Evolutionary conservation across 148 eudicot species (phyloP).

Genomic region (Vaccinium corymbosum): DNA sequence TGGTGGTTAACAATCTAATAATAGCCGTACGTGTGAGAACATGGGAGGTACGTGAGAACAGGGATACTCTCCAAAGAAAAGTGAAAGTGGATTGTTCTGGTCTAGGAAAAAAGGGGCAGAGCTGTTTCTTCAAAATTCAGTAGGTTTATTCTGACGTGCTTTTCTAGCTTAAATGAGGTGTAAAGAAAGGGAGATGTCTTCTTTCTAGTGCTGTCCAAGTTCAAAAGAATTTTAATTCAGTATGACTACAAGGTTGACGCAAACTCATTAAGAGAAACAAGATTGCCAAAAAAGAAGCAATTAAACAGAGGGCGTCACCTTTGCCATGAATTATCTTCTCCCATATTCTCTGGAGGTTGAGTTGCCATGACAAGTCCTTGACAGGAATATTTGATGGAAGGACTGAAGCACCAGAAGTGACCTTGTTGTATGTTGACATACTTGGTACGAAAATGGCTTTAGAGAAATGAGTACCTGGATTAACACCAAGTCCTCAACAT

Average conservation of each 20-base stretch:
- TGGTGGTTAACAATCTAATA: neutral
- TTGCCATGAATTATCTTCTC: conserved; percentile 56
- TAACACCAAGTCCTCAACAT: conserved; percentile 9
- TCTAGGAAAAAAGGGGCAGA: neutral
- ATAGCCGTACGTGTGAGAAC: neutral
- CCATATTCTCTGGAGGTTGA: conserved; percentile 67
- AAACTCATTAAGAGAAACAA: neutral
- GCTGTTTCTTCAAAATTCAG: neutral
- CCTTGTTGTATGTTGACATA: conserved; percentile 73
- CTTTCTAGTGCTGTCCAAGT: neutral
- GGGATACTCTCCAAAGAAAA: neutral
- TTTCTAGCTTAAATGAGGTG: neutral
- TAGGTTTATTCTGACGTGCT: neutral
- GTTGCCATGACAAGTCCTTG: conserved; percentile 73
- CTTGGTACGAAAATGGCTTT: conserved; percentile 80
- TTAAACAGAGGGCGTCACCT: conserved; percentile 32
- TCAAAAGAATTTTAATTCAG: neutral
- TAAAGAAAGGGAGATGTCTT: neutral
- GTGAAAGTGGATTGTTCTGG: neutral
- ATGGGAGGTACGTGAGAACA: neutral
- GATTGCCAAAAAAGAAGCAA: neutral
- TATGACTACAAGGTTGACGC: neutral
- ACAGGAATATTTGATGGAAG: conserved; percentile 33
- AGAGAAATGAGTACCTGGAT: conserved; percentile 66
- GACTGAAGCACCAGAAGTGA: conserved; percentile 57